phyloP scores from a whole-genome alignment of 257 asterid genomes.

The Przewalskia tangutica region DNA sequence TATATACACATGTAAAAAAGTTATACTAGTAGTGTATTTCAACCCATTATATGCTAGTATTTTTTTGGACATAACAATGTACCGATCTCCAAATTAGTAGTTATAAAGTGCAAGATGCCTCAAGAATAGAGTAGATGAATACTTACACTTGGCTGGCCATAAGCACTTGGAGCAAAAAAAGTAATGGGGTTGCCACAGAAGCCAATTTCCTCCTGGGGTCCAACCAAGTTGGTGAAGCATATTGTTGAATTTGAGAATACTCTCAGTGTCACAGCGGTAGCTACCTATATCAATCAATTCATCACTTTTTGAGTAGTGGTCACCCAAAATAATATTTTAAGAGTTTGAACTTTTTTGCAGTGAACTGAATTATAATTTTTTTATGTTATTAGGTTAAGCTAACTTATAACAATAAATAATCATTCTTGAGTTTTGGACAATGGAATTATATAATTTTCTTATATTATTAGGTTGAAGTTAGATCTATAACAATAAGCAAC shows the following conservation, averaged over 20 bases:
- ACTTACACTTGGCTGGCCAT: slow-evolving; percentile 14
- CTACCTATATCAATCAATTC: background rate
- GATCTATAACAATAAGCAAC: too few species aligned
- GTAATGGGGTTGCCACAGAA: slow-evolving; percentile 5
- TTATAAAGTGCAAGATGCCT: background rate
- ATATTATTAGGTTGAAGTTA: too few species aligned
- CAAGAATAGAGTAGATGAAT: background rate
- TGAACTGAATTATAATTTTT: too few species aligned
- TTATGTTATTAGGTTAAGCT: background rate
- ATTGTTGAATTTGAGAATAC: slow-evolving; percentile 3
- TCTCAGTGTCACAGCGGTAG: background rate
- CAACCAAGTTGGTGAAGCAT: slow-evolving; percentile 12
- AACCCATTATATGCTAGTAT: background rate
- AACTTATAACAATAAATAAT: background rate
- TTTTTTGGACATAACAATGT: background rate
- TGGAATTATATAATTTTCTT: too few species aligned
- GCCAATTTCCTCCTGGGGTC: slow-evolving; percentile 13
- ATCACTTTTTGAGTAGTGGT: background rate
- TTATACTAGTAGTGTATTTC: background rate
- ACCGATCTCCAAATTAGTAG: background rate
- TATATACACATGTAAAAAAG: too few species aligned
- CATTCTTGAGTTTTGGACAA: too few species aligned
- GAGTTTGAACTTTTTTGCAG: too few species aligned
- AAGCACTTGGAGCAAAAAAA: slow-evolving; percentile 6
- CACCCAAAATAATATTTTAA: too few species aligned